Conservation (phyloP, 2,329 filamentous ascomycete species). For the Ceratocystiopsis minuta region DNA sequence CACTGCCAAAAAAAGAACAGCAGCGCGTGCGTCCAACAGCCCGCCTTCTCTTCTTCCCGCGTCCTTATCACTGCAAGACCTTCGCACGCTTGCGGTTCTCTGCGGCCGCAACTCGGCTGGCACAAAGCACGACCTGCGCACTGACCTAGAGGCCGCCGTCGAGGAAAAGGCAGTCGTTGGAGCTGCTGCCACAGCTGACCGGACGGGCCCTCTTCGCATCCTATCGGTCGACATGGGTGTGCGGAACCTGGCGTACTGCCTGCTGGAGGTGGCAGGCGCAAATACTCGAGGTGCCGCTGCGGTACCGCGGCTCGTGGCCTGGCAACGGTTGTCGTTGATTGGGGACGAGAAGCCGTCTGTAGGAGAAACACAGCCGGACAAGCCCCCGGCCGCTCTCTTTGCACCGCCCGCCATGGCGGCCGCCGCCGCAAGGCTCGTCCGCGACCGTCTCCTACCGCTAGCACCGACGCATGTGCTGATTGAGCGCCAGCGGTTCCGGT, state of each 20-base stretch:
- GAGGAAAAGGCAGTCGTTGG: not conserved
- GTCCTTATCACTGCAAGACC: constrained; percentile 4
- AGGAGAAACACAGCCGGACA: not conserved
- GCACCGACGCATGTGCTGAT: constrained; percentile 55
- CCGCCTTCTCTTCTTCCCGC: too few relatives aligned
- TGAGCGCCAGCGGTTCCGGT: constrained; percentile 42
- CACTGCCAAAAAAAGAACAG: too few relatives aligned
- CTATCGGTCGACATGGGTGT: constrained; percentile 76
- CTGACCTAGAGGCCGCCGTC: constrained; percentile 32
- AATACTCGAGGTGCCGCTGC: too few relatives aligned
- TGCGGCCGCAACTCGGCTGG: constrained; percentile 44
- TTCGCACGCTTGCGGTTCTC: constrained; percentile 41
- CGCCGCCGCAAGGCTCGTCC: constrained; percentile 17
- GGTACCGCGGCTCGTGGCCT: constrained; percentile 10
- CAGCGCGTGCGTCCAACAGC: too few relatives aligned
- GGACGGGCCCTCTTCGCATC: constrained; percentile 25
- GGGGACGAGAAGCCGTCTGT: not conserved
- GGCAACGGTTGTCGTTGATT: constrained; percentile 12
- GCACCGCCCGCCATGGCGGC: constrained; percentile 18
- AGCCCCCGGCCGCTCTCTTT: constrained; percentile 10
- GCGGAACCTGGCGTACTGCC: constrained; percentile 59
- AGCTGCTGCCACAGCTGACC: not conserved
- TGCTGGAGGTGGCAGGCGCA: constrained; percentile 23
- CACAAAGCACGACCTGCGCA: constrained; percentile 16
- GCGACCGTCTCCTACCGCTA: constrained; percentile 24